A percentile compares a stretch with the other conserved stretches of the same genome.
Evolutionary conservation across 768 basidiomycete genomes (phyloP).

Genomic region (Mrakia blollopis): DNA sequence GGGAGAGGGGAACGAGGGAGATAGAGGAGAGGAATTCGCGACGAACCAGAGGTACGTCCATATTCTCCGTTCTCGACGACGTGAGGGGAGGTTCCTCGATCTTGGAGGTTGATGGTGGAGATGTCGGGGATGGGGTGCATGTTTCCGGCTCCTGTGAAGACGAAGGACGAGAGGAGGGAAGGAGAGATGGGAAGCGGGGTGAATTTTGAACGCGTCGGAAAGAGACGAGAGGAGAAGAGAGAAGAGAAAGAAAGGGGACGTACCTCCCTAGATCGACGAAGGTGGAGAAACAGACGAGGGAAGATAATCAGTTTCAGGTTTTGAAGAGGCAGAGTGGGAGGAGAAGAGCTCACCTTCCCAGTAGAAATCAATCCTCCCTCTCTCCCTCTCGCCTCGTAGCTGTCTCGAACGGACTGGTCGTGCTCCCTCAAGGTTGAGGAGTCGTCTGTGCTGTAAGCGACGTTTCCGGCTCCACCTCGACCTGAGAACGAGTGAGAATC

Average conservation of each 20-base stretch:
- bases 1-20: no score
- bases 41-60: constrained; percentile 15
- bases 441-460: background rate
- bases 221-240: no score
- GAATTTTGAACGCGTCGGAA: no score
- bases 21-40: no score
- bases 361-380: constrained; percentile 2
- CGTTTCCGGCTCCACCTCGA: constrained; percentile 18
- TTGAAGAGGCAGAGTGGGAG: background rate
- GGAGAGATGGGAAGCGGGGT: no score
- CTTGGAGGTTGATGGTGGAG: background rate
- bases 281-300: background rate
- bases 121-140: constrained; percentile 6
- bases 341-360: constrained; percentile 16
- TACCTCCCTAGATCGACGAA: constrained; percentile 7
- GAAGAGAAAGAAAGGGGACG: no score
- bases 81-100: constrained; percentile 16
- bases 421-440: constrained; percentile 3
- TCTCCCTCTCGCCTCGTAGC: background rate
- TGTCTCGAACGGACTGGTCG: constrained; percentile 7
- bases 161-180: no score
- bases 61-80: background rate
- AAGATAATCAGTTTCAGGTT: background rate
- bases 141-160: constrained; percentile 7
- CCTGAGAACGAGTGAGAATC: background rate